Percentiles rank a stretch among this genome's conserved stretches.
Conservation (phyloP, 2,329 filamentous ascomycete species). For the Daldinia sp. region DNA sequence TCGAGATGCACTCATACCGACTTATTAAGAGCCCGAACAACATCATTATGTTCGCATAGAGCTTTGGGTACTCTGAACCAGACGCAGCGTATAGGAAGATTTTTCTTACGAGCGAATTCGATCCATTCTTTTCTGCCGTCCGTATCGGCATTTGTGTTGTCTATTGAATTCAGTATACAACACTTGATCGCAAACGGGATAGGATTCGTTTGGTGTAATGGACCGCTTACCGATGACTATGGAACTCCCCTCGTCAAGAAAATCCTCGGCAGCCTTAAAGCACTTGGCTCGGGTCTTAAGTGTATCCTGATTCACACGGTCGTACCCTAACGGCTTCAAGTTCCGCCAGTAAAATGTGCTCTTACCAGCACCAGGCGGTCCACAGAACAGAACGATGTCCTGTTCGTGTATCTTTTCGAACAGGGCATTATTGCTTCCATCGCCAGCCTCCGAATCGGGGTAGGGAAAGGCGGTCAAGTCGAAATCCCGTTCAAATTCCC, state of each 20-base stretch:
- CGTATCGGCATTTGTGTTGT: conserved; percentile 92
- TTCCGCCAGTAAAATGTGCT: conserved; percentile 87
- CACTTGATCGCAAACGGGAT: background rate
- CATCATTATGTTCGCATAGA: conserved; percentile 86
- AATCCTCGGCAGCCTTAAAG: conserved; percentile 74
- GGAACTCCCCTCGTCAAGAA: conserved; percentile 70
- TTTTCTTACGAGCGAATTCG: conserved; percentile 72
- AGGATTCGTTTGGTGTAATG: background rate
- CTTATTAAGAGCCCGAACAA: conserved; percentile 74
- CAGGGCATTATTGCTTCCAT: conserved; percentile 47
- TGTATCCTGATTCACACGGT: conserved; percentile 88
- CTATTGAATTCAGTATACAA: conserved; percentile 54
- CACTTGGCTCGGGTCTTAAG: conserved; percentile 78
- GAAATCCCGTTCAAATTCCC: conserved; percentile 74
- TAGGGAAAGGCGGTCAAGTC: conserved; percentile 69
- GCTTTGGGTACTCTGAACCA: conserved; percentile 78
- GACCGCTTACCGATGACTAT: conserved; percentile 74
- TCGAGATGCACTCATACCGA: conserved; percentile 43
- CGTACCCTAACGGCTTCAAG: conserved; percentile 80
- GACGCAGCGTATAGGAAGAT: conserved; percentile 82
- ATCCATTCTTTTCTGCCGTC: conserved; percentile 83
- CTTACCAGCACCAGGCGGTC: conserved; percentile 89
- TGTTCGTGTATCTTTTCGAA: conserved; percentile 69
- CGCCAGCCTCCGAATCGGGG: conserved; percentile 33
- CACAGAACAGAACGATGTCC: conserved; percentile 87